Base-by-base conservation (phyloP, 2,329 filamentous ascomycete genomes). In the Ophiostoma novo-ulmi region DNA sequence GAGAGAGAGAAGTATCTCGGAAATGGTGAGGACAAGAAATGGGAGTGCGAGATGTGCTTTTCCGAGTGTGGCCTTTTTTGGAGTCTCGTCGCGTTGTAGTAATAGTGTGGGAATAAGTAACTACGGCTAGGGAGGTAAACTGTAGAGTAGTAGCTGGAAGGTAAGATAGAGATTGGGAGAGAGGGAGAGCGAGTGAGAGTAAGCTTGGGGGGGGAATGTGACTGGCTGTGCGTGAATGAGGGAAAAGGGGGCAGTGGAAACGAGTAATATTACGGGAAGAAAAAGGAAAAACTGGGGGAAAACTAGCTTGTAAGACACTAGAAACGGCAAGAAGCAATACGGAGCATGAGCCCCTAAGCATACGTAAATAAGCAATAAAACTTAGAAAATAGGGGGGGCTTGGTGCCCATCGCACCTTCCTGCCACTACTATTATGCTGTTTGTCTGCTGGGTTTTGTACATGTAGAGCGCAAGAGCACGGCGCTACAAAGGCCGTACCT, bases 211-310 rank as follows among this genome's bases (percentile, higher is more conserved):
- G 14, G 14, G 31, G 35, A n/a, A 10, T 3, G 61, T 20, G 61
- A 38, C 58, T 64, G 58, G 58, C 14, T n/a, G 58, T 26, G 55
- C 58, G 26, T 17, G 35, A 31, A 31, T 65, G 63, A 65, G 63
- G 63, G 63, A 65, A 65, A 65, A 65, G n/a, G 63, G 63, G 63
- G 63, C 63, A 10, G 35, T 26, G 58, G 22, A 26, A 63, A 58
- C n/a, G 52, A 63, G 58, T 58, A 58, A 26, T 58, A 58, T 58
- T 58, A 41, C 35, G n/a, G 63, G 17, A 38, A 14, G 3, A n/a
- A 66, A 66, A 38, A 41, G 63, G 63, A 39, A 66, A 66, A 66
- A 39, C 17, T n/a, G 20, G 55, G 58, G 26, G 22, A 13, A 31
- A 31, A 4, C 26, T 63, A 17, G 58, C 58, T 35, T 31, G 58